Base-by-base conservation (phyloP, 768 basidiomycete species). In the Stropharia rugosoannulata region DNA sequence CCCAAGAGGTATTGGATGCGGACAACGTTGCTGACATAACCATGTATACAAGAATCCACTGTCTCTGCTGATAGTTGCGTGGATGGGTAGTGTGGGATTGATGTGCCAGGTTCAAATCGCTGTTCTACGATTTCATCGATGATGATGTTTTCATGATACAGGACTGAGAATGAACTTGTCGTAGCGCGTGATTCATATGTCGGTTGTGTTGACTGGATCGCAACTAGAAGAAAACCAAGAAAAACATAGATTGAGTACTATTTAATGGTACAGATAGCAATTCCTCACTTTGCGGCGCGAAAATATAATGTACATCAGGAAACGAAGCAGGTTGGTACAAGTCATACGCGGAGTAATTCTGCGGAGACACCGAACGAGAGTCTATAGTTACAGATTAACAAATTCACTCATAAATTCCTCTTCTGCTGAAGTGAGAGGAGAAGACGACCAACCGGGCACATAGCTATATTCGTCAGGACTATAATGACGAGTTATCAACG, bases 1-100 rank as follows among this genome's bases (percentile, higher is more conserved):
- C 84, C 86, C 49, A 90, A 80, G 3, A 89, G 72, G 64, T 90
- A 92, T 63, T 91, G 89, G 55, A 84, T 78, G 37, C 75, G 75
- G 50, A 90, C 77, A 35, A 91, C 87, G 41, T 81, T 74, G 43
- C 73, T 65, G 64, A 87, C 77, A 66, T 92, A 91, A 51, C 84
- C 63, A 10, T 64, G 56, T 39, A 78, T 56, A 5, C 73, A 66
- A 1, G 66, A 46, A 54, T 73, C 65, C 48, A 69, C 47, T n/a
- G 69, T 8, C 50, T 62, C 56, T 35, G 38, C 49, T 7, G 67
- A 61, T 11, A 67, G 25, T 19, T 54, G 56, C 13, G 49, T 50
- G 10, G 62, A 56, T 15, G 58, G 67, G 53, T 59, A 61, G 42
- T 56, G 41, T 45, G 55, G 50, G 48, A 36, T 16, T 4, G 44